These are phyloP conservation scores for Pseudogymnoascus pannorum DNA, from an alignment of 2,329 filamentous ascomycete genomes.

Conservation along the genomic window DNA sequence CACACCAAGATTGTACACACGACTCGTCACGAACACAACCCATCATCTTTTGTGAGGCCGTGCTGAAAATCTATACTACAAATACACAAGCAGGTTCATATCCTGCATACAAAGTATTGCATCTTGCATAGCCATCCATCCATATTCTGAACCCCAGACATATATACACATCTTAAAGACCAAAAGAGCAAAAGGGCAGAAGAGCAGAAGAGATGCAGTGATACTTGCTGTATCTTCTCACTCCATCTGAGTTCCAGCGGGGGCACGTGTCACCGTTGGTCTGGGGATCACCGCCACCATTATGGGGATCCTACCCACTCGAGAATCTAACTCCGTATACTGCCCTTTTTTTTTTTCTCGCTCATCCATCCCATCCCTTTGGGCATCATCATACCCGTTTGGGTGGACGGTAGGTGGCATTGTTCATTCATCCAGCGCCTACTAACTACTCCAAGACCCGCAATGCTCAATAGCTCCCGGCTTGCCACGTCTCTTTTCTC, in stretches of 20 bases:
- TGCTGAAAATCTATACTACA: not conserved
- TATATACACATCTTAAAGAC: not conserved
- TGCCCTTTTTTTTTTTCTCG: not conserved
- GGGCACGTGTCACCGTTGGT: constrained; percentile 6
- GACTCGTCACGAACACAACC: not conserved
- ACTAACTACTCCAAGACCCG: not conserved
- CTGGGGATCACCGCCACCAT: not conserved
- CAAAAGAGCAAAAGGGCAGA: not conserved
- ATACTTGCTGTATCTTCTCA: not conserved
- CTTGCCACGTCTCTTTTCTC: not conserved
- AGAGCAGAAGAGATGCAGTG: not conserved
- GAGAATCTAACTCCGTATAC: not conserved
- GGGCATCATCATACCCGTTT: constrained; percentile 2
- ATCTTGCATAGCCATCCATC: not conserved
- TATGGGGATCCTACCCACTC: not conserved
- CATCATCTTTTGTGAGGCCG: not conserved
- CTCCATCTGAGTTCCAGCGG: not conserved
- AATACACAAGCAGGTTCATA: not conserved
- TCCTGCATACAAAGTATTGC: not conserved
- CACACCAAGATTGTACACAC: not conserved
- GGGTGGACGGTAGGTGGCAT: not conserved
- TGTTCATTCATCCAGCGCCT: not conserved
- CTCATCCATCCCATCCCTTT: not conserved
- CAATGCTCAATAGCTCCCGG: not conserved
- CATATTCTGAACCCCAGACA: not conserved